Evolutionary conservation across 139 green algal genomes (phyloP), one percentile per base, ranked within the genome.

Genomic region (Mychonastes homosphaera): DNA sequence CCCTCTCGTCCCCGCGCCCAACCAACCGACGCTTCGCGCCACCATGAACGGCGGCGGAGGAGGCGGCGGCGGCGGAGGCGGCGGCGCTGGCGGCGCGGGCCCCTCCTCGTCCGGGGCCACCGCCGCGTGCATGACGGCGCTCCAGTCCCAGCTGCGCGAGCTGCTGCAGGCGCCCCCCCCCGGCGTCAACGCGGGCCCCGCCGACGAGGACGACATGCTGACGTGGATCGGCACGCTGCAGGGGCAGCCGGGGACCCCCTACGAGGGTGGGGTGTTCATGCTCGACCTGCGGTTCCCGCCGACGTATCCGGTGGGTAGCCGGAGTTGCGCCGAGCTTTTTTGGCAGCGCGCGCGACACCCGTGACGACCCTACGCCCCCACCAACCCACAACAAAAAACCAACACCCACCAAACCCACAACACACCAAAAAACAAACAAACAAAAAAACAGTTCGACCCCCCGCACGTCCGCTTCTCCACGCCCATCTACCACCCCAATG

Each of bases 201-300:
- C 24, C 29, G 10, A 44, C 23, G n/a, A 57, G 29, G 6, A 39
- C 6, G 19, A 9, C 28, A 43, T 32, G 32, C 51, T 46, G 21
- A 32, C 6, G 4, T 19, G 12, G 6, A 12, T 23, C 9, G 39
- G 49, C 1, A 47, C 33, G 33, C 24, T 21, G 13, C 21, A 26
- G 19, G 5, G 48, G 30, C 45, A 59, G 29, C 35, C 35, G 27
- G 54, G 27, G 16, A 71, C 55, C 1, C 54, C 64, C 9, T 65
- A 71, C n/a, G 64, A 71, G 39, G 64, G 64, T 13, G 64, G 64
- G 3, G 32, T 71, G 24, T 71, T 71, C 56, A 55, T 65, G 29
- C 33, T 71, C 34, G 44, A 43, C 12, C 64, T 71, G 32, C 26
- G 56, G 38, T 65, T 71, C 28, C 16, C 28, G 46, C 49, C n/a